Conservation (phyloP, 345 rosid genomes). For the Eucalyptus shirleyi region DNA sequence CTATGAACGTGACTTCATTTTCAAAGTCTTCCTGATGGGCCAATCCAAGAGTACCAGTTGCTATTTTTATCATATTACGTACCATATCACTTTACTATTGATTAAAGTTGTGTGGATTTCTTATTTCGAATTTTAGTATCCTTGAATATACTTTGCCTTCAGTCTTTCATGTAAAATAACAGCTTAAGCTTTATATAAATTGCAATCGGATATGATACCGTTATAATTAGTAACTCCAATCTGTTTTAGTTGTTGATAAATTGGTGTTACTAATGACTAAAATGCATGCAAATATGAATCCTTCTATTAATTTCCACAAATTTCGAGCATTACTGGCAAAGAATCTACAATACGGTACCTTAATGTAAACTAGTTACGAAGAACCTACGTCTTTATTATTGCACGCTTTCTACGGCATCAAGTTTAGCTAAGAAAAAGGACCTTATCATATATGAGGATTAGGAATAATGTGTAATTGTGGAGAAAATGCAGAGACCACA, state of each 20-base stretch:
- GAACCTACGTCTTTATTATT: neutral
- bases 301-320: neutral
- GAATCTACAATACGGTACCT: neutral
- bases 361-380: neutral
- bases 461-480: neutral
- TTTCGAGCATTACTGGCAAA: neutral
- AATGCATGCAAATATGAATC: neutral
- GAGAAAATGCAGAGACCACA: neutral
- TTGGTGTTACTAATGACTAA: neutral
- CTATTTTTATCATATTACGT: neutral
- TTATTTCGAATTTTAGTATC: neutral
- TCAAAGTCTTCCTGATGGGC: neutral
- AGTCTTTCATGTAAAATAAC: neutral
- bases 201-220: neutral
- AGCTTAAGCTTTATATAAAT: neutral
- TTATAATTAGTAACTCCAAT: neutral
- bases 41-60: neutral
- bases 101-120: neutral
- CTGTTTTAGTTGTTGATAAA: neutral
- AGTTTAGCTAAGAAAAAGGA: neutral
- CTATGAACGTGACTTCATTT: neutral
- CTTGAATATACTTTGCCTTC: neutral
- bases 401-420: neutral
- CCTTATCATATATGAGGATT: neutral
- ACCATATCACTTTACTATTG: neutral